These are phyloP conservation scores for Camellia sinensis DNA, from an alignment of 148 eudicot species.

Conservation along the genomic window DNA sequence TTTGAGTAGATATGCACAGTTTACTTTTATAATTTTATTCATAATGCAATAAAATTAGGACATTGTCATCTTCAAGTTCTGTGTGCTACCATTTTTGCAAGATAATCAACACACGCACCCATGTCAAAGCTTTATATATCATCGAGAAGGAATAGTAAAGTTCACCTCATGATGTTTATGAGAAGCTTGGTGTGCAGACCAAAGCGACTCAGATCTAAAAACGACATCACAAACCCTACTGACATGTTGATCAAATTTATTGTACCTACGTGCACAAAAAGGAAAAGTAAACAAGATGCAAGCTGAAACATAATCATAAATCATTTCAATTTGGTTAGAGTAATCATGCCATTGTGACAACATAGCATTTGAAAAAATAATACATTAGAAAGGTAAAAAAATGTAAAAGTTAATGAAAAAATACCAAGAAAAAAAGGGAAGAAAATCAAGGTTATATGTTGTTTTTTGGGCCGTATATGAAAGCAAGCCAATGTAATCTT, in stretches of 20 bases:
- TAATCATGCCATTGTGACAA: not conserved
- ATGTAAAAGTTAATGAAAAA: not conserved
- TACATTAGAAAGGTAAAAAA: not conserved
- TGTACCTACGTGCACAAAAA: slow-evolving; percentile 56
- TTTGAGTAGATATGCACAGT: not conserved
- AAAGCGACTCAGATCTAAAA: slow-evolving; percentile 73
- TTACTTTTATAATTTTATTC: no score
- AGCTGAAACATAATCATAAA: not conserved
- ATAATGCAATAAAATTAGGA: not conserved
- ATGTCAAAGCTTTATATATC: not conserved
- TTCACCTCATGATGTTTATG: slow-evolving; percentile 88
- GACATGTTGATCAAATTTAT: slow-evolving; percentile 79
- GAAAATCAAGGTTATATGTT: not conserved
- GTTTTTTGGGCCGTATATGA: no score
- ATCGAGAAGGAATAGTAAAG: slow-evolving; percentile 6
- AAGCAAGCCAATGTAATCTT: no score
- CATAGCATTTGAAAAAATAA: not conserved
- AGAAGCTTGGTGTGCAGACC: slow-evolving; percentile 89
- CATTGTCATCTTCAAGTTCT: not conserved
- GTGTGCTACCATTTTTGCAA: not conserved
- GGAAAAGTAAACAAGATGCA: not conserved
- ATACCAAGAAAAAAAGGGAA: not conserved
- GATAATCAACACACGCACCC: not conserved
- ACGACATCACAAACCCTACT: slow-evolving; percentile 79
- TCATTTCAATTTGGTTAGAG: not conserved